Percentiles rank a stretch among this genome's conserved stretches.
These are phyloP conservation scores for Pythium monospermum DNA, from an alignment of 352 stramenopile genomes.

Conservation along the genomic window DNA sequence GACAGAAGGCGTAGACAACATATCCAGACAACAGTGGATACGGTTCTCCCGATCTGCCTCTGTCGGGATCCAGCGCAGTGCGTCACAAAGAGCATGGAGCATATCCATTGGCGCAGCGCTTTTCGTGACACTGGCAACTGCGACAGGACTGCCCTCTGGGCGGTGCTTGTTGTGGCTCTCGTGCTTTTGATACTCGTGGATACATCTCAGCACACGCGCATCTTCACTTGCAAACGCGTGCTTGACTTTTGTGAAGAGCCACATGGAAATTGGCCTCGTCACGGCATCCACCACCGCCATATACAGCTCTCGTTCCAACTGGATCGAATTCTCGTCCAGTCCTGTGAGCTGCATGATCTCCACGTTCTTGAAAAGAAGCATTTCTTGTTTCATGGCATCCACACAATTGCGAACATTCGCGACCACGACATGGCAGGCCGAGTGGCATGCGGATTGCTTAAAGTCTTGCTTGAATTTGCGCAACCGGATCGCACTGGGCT, in stretches of 20 bases:
- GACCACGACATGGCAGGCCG: constrained; percentile 16
- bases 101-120: constrained; percentile 6
- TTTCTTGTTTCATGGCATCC: constrained; percentile 10
- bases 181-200: constrained; percentile 1
- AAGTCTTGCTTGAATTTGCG: constrained; percentile 22
- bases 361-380: constrained; percentile 14
- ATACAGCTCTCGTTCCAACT: constrained; percentile 20
- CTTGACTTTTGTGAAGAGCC: constrained; percentile 20
- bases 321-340: constrained; percentile 15
- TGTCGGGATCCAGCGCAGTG: neutral
- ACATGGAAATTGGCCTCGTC: constrained; percentile 14
- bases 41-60: neutral
- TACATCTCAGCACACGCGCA: neutral
- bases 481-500: constrained; percentile 1
- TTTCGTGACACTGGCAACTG: neutral
- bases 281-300: constrained; percentile 7
- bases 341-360: constrained; percentile 25
- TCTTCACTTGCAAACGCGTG: constrained; percentile 18
- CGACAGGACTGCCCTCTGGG: too few relatives aligned
- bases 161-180: neutral
- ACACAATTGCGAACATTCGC: constrained; percentile 9
- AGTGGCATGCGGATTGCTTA: constrained; percentile 9
- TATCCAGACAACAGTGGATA: neutral
- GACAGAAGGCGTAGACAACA: neutral
- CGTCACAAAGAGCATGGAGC: constrained; percentile 5